Evolutionary conservation across 1,139 yeast genomes (phyloP).

Genomic region (Zygotorulaspora mrakii): DNA sequence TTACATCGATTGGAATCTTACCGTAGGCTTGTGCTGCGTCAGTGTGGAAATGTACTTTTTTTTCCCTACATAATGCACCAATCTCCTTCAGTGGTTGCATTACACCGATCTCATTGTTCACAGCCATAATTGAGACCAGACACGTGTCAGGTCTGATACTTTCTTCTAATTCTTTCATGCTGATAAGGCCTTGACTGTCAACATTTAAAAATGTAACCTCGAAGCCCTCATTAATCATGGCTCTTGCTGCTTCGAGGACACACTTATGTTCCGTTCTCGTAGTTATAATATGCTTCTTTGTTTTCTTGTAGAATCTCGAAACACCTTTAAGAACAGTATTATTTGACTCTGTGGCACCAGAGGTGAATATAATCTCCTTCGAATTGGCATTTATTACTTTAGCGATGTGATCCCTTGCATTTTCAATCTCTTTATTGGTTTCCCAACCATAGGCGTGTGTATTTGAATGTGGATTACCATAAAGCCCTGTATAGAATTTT

Average conservation of each 20-base stretch:
- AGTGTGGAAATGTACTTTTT: constrained; percentile 95
- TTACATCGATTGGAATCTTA: constrained; percentile 87
- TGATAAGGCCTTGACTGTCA: constrained; percentile 70
- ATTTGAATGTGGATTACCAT: constrained; percentile 96
- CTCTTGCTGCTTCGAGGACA: constrained; percentile 92
- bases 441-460: constrained; percentile 99
- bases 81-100: constrained; percentile 94
- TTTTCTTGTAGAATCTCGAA: constrained; percentile 83
- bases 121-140: constrained; percentile 94
- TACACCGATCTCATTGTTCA: constrained; percentile 96
- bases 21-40: constrained; percentile 99
- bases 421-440: constrained; percentile 86
- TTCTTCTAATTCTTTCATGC: constrained; percentile 69
- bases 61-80: constrained; percentile 78
- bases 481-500: constrained; percentile 84
- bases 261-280: constrained; percentile 98
- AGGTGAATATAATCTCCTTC: constrained; percentile 92
- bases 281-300: constrained; percentile 90
- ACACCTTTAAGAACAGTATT: constrained; percentile 95
- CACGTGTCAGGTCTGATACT: constrained; percentile 90
- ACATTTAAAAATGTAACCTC: constrained; percentile 94
- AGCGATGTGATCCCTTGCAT: constrained; percentile 79
- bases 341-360: constrained; percentile 97
- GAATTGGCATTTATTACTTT: constrained; percentile 87
- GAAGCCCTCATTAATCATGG: constrained; percentile 93